Evolutionary conservation across 768 basidiomycete species (phyloP).

Genomic region (Mycena galericulata): DNA sequence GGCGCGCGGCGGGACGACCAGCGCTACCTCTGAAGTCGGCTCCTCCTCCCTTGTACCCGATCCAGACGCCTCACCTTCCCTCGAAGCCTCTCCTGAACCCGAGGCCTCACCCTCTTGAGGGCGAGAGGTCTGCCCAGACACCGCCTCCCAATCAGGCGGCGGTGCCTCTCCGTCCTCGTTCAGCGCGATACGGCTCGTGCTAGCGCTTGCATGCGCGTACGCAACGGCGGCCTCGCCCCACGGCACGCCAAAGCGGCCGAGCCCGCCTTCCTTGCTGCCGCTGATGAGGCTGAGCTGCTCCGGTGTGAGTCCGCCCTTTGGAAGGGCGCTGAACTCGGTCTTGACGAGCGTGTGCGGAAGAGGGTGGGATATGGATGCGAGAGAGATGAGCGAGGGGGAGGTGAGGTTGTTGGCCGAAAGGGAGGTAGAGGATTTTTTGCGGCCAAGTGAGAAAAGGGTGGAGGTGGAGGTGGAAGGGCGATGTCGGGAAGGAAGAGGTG

Average conservation of each 20-base stretch:
- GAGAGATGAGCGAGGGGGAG: conserved; percentile 77
- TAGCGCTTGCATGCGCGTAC: conserved; percentile 51
- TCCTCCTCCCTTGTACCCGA: background rate
- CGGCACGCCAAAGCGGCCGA: conserved; percentile 79
- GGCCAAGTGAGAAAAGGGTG: conserved; percentile 62
- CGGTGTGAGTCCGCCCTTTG: conserved; percentile 70
- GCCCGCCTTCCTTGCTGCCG: conserved; percentile 63
- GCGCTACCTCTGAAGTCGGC: background rate
- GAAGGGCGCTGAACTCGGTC: conserved; percentile 75
- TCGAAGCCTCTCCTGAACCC: background rate
- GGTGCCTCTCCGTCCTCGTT: conserved; percentile 21
- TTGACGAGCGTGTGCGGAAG: conserved; percentile 79
- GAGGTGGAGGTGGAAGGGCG: conserved; percentile 54
- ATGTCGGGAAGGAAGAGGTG: conserved; percentile 45
- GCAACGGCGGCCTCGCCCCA: conserved; percentile 82
- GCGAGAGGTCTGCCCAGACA: background rate
- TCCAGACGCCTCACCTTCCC: background rate
- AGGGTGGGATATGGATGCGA: conserved; percentile 81
- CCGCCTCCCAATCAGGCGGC: conserved; percentile 32
- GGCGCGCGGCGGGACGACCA: conserved; percentile 14
- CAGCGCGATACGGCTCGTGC: conserved; percentile 26
- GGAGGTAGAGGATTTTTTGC: conserved; percentile 59
- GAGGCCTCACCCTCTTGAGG: background rate
- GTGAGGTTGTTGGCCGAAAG: conserved; percentile 58
- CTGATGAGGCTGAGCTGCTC: conserved; percentile 77